Conservation (phyloP, 2,329 filamentous ascomycete genomes). For the Orbilia javanica region DNA sequence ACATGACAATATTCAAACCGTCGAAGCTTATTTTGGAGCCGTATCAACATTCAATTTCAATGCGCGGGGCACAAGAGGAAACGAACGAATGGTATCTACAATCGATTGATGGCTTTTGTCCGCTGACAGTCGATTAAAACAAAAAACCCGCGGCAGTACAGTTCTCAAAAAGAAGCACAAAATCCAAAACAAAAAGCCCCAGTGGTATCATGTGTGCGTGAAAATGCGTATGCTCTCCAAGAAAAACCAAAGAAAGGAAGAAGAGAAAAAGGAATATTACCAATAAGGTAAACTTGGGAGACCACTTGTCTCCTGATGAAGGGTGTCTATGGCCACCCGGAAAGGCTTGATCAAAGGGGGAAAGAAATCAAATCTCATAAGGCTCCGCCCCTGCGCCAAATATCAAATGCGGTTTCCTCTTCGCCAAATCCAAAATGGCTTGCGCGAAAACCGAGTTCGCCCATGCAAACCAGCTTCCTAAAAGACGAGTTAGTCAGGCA, state of each 20-base stretch:
- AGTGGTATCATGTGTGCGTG: conserved; percentile 57
- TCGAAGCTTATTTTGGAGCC: too few relatives aligned
- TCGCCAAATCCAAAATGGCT: conserved; percentile 89
- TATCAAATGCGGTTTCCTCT: conserved; percentile 86
- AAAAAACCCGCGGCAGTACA: background rate
- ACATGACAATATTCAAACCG: too few relatives aligned
- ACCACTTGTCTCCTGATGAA: background rate
- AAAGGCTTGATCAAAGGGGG: background rate
- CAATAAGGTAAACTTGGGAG: background rate
- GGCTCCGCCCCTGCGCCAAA: conserved; percentile 76
- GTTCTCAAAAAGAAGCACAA: background rate
- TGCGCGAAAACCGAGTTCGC: conserved; percentile 96
- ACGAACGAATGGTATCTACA: background rate
- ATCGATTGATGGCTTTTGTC: too few relatives aligned
- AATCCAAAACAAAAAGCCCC: conserved; percentile 6
- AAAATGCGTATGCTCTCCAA: conserved; percentile 25
- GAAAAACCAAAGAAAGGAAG: background rate
- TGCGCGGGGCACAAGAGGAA: background rate
- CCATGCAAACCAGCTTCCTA: conserved; percentile 94
- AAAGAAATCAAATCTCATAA: conserved; percentile 67
- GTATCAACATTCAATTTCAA: background rate
- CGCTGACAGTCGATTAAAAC: background rate
- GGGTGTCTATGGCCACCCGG: background rate
- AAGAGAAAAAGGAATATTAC: background rate
- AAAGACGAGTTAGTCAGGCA: conserved; percentile 22